Percentiles rank a stretch among this genome's conserved stretches.
Conservation (phyloP, 768 basidiomycete genomes). For the Artomyces pyxidatus region DNA sequence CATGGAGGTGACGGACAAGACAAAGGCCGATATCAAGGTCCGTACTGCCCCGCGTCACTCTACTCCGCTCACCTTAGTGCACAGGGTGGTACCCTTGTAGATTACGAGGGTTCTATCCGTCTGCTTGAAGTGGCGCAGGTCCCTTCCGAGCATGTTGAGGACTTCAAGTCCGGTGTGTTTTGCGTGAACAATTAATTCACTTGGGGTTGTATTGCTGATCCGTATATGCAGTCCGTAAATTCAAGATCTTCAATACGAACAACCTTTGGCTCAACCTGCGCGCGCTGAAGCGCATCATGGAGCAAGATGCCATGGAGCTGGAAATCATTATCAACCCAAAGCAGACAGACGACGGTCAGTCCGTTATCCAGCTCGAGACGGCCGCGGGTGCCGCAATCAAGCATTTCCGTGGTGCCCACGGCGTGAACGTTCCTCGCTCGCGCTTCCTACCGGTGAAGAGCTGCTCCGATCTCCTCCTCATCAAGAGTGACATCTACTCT, state of each 20-base stretch:
- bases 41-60: neutral
- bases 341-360: slow-evolving; percentile 57
- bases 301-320: slow-evolving; percentile 55
- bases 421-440: slow-evolving; percentile 65
- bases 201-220: neutral
- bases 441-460: slow-evolving; percentile 64
- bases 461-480: slow-evolving; percentile 56
- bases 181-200: neutral
- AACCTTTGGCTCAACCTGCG: slow-evolving; percentile 50
- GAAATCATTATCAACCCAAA: slow-evolving; percentile 79
- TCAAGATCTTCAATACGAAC: slow-evolving; percentile 78
- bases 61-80: neutral
- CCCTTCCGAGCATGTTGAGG: slow-evolving; percentile 61
- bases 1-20: slow-evolving; percentile 79
- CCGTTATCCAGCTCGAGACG: slow-evolving; percentile 73
- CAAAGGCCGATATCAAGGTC: slow-evolving; percentile 68
- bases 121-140: slow-evolving; percentile 76
- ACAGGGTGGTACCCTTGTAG: slow-evolving; percentile 56
- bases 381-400: slow-evolving; percentile 73
- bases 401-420: slow-evolving; percentile 57
- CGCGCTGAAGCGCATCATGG: slow-evolving; percentile 72
- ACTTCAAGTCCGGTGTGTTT: slow-evolving; percentile 49
- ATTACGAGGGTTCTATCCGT: slow-evolving; percentile 58
- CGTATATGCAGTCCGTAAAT: slow-evolving; percentile 43
- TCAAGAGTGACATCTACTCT: slow-evolving; percentile 65